A percentile compares a stretch with the other conserved stretches of the same genome.
These are phyloP conservation scores for Pseudevernia furfuracea DNA, from an alignment of 495 filamentous ascomycete species.

Conservation along the genomic window DNA sequence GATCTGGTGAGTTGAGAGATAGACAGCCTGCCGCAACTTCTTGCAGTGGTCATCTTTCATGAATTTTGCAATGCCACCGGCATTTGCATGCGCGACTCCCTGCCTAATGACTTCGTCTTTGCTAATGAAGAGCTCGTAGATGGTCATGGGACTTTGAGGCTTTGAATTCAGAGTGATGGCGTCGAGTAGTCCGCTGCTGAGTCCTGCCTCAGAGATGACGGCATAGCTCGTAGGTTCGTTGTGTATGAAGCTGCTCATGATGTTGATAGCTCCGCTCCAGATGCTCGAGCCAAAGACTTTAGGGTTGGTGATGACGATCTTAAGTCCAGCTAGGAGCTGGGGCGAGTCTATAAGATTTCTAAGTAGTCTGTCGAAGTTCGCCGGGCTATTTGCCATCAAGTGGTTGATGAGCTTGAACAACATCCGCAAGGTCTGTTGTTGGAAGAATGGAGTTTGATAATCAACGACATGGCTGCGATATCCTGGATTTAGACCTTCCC, in stretches of 20 bases:
- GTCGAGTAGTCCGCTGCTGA: constrained; percentile 75
- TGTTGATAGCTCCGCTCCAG: constrained; percentile 86
- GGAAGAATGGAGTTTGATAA: constrained; percentile 84
- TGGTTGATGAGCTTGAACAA: constrained; percentile 94
- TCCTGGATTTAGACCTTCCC: constrained; percentile 65
- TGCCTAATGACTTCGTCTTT: constrained; percentile 11
- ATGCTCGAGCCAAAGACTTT: constrained; percentile 77
- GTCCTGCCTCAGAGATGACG: constrained; percentile 86
- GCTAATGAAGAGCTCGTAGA: constrained; percentile 4
- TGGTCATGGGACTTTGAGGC: constrained; percentile 24
- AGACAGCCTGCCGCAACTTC: constrained; percentile 25
- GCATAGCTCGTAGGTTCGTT: constrained; percentile 97
- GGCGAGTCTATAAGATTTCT: constrained; percentile 93
- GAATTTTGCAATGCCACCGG: constrained; percentile 8
- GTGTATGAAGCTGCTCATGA: constrained; percentile 93
- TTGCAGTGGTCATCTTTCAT: constrained; percentile 13
- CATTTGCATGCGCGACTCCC: constrained; percentile 7
- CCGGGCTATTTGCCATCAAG: constrained; percentile 78
- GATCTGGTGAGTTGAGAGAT: constrained; percentile 50
- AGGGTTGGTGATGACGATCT: constrained; percentile 72
- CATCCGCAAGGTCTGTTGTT: constrained; percentile 87
- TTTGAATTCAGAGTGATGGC: constrained; percentile 60
- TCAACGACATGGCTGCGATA: constrained; percentile 78
- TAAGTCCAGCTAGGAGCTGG: constrained; percentile 66
- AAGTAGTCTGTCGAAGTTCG: constrained; percentile 79